A percentile compares a stretch with the other conserved stretches of the same genome.
Evolutionary conservation across 768 basidiomycete species (phyloP).

Genomic region (Royoungia palumana): DNA sequence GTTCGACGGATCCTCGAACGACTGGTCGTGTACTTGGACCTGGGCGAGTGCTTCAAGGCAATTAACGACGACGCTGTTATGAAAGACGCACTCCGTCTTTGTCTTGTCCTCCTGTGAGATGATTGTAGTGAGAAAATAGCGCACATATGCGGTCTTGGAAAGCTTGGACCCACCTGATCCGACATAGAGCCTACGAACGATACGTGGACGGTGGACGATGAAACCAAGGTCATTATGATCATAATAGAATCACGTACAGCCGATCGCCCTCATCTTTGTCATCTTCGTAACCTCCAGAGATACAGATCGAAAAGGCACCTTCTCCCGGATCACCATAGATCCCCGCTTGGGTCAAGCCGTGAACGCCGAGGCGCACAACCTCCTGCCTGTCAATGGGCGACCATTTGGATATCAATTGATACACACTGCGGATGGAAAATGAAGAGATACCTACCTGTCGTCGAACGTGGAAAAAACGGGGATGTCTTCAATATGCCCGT

Average conservation of each 20-base stretch:
- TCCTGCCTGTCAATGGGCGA: too few relatives aligned
- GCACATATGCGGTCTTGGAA: background rate
- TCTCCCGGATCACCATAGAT: conserved; percentile 1
- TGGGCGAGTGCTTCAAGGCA: background rate
- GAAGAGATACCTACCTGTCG: conserved; percentile 13
- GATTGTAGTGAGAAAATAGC: background rate
- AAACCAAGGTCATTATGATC: too few relatives aligned
- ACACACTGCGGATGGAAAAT: conserved; percentile 3
- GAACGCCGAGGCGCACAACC: conserved; percentile 28
- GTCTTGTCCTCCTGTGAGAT: conserved; percentile 21
- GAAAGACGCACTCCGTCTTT: conserved; percentile 8
- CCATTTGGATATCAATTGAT: conserved; percentile 6
- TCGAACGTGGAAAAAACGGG: conserved; percentile 10
- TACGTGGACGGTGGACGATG: background rate
- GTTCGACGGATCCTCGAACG: conserved; percentile 22
- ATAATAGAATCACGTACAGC: conserved; percentile 28
- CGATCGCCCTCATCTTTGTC: conserved; percentile 35
- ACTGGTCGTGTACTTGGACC: conserved; percentile 24
- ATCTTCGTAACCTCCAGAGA: conserved; percentile 42
- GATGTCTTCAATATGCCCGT: conserved; percentile 31
- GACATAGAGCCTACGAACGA: conserved; percentile 29
- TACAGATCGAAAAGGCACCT: conserved; percentile 40
- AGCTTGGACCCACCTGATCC: conserved; percentile 25
- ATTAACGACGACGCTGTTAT: too few relatives aligned
- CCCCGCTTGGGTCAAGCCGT: conserved; percentile 13